A percentile compares a stretch with the other conserved stretches of the same genome.
Conservation (phyloP, 148 eudicot species). For the Camellia sinensis region DNA sequence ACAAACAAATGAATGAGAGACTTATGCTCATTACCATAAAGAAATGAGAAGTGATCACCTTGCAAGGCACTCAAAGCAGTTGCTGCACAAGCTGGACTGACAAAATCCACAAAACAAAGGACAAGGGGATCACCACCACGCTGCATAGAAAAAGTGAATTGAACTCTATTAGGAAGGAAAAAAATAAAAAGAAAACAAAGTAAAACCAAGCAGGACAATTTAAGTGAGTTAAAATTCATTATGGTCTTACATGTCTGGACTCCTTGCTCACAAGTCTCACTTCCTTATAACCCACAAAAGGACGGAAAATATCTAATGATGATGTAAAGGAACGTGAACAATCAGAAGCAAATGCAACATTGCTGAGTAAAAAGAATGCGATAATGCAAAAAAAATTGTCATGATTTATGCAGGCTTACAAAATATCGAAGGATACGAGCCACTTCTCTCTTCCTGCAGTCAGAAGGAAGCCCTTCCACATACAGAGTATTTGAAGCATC, state of each 20-base stretch:
- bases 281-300: conserved; percentile 80
- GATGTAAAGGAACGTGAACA: conserved; percentile 22
- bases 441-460: conserved; percentile 69
- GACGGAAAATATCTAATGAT: conserved; percentile 73
- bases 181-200: not conserved
- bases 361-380: too few species aligned
- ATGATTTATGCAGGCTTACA: not conserved
- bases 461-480: conserved; percentile 69
- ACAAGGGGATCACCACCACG: conserved; percentile 55
- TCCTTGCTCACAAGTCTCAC: conserved; percentile 73
- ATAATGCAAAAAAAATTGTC: not conserved
- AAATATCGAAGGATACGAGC: conserved; percentile 65
- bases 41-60: conserved; percentile 39
- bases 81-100: conserved; percentile 66
- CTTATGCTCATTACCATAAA: too few species aligned
- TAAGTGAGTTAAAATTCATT: not conserved
- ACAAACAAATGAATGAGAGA: not conserved
- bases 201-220: conserved; percentile 4
- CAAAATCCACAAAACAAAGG: conserved; percentile 74
- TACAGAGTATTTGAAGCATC: conserved; percentile 68
- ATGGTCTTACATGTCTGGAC: conserved; percentile 61
- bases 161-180: not conserved
- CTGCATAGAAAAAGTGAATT: conserved; percentile 34
- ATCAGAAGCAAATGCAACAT: conserved; percentile 6
- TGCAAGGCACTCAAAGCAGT: conserved; percentile 77